Base-by-base conservation (phyloP, 2,329 filamentous ascomycete species). In the Xylaria sp. region DNA sequence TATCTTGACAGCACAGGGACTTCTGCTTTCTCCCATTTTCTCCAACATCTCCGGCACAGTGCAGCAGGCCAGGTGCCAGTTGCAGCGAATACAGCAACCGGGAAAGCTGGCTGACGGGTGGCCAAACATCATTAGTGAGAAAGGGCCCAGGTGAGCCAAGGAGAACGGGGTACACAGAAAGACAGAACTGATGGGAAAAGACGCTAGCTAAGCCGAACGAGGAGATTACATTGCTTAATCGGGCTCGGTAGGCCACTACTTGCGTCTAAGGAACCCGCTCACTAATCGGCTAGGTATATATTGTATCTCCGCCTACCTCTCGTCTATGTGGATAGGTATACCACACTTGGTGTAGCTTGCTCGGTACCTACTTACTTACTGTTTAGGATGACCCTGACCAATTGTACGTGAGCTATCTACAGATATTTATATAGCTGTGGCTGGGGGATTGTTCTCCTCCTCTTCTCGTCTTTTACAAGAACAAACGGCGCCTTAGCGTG, bases 181-280 rank as follows among this genome's bases (percentile, higher is more conserved):
- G 42, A 46, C 49, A 19, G 23, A 55, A 28, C 38, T 3, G 57
- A n/a, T 53, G 57, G 61, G 60, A 67, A 65, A 64, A 51, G 19
- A 51, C 61, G 55, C 63, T 57, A 61, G 65, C 65, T 66, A 67
- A 62, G 61, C 60, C 60, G 33, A 43, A 63, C 56, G 8, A 53
- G 60, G 60, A 65, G 63, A 65, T 63, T 63, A 35, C 40, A 19
- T 40, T 46, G 42, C 60, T 60, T 15, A 65, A 63, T 65, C 21
- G 35, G 56, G 60, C 51, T 50, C 43, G 46, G 61, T 53, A 37
- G 54, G 33, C 49, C 25, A 47, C 50, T 31, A 62, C 43, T 46
- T 37, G 23, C 40, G 45, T 47, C 21, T n/a, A 25, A 52, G 40
- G 33, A 56, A 52, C 46, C 37, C 42, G 46, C 57, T 59, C 23